These are phyloP conservation scores for Tanacetum coccineum DNA, from an alignment of 129 eudicot genomes.

Conservation along the genomic window DNA sequence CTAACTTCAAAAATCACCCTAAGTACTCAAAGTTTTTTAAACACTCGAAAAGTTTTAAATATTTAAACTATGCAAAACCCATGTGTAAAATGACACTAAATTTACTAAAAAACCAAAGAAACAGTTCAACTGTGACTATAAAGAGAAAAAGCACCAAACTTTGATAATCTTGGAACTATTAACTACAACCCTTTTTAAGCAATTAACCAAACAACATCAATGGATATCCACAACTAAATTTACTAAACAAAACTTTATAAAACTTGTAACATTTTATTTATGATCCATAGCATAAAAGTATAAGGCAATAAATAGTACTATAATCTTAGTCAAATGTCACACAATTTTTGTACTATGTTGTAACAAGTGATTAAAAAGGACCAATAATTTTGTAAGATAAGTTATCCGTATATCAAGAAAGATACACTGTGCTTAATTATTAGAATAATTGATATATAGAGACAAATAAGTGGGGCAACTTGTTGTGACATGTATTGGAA, in stretches of 20 bases:
- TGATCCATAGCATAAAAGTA: not conserved
- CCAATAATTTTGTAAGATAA: too few species aligned
- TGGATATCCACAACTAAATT: too few species aligned
- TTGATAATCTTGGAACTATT: slow-evolving; percentile 17
- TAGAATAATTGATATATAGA: not conserved
- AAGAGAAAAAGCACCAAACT: slow-evolving; percentile 10
- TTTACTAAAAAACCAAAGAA: slow-evolving; percentile 12
- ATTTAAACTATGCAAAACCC: slow-evolving; percentile 4
- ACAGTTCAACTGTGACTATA: not conserved
- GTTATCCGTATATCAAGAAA: too few species aligned
- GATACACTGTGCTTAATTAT: too few species aligned
- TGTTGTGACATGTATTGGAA: slow-evolving; percentile 20
- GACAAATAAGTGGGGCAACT: not conserved
- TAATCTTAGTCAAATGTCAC: too few species aligned
- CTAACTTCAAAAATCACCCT: slow-evolving; percentile 14
- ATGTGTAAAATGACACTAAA: not conserved
- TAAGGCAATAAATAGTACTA: not conserved
- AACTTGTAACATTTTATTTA: not conserved
- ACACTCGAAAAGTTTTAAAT: not conserved
- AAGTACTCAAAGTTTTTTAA: not conserved
- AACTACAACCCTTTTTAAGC: not conserved
- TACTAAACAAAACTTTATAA: not conserved
- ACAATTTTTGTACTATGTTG: too few species aligned
- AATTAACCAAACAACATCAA: not conserved
- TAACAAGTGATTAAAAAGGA: too few species aligned